phyloP scores from a whole-genome alignment of 2,329 filamentous ascomycete species.

The Pseudogymnoascus sp. region DNA sequence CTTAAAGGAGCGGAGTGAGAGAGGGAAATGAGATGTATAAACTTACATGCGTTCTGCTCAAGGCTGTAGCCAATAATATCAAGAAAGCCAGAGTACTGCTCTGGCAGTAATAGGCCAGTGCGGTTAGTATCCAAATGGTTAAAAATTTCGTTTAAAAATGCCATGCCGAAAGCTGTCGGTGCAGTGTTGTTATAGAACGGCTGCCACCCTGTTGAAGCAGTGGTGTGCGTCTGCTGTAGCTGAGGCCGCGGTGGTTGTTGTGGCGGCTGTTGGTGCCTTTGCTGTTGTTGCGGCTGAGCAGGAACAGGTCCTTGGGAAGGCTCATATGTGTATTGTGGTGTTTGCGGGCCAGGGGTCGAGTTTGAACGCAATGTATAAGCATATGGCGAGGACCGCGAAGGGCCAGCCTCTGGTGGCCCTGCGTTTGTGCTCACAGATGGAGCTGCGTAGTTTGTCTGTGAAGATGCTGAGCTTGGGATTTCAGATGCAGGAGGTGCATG shows the following conservation, averaged over 20 bases:
- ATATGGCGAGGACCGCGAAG: not conserved
- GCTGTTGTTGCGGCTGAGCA: not conserved
- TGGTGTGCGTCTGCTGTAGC: not conserved
- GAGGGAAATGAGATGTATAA: not conserved
- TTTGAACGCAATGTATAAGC: not conserved
- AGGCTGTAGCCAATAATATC: constrained; percentile 19
- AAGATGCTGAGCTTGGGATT: not conserved
- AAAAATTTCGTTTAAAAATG: constrained; percentile 17
- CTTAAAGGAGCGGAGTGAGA: not conserved
- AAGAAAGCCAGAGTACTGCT: constrained; percentile 20
- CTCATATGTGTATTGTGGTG: not conserved
- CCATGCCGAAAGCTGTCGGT: constrained; percentile 19
- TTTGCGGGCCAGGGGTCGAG: not conserved
- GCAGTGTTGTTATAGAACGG: constrained; percentile 18
- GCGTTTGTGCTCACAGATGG: not conserved
- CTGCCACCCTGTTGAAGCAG: constrained; percentile 25
- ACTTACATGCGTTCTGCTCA: constrained; percentile 21
- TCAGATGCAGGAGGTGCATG: not conserved
- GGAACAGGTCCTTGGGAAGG: not conserved
- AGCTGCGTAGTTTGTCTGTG: not conserved
- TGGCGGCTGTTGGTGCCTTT: not conserved
- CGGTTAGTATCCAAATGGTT: constrained; percentile 19
- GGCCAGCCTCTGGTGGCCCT: not conserved
- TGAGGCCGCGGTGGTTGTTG: not conserved
- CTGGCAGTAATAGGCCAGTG: constrained; percentile 20